A percentile compares a stretch with the other conserved stretches of the same genome.
Conservation (phyloP, 768 basidiomycete genomes). For the Mrakia frigida region DNA sequence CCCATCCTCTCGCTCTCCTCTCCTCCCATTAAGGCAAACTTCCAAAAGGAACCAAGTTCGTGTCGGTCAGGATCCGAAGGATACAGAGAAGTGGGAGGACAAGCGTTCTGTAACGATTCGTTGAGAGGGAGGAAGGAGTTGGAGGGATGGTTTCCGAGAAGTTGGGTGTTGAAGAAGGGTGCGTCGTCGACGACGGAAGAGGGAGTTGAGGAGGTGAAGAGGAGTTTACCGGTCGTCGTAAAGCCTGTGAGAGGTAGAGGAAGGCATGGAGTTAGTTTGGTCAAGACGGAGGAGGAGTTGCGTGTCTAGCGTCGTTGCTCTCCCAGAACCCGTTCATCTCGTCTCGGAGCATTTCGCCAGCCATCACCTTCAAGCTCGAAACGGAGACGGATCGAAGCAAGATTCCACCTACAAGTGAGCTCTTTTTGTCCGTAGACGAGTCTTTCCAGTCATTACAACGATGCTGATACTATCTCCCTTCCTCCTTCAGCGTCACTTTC, state of each 20-base stretch:
- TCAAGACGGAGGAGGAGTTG: constrained; percentile 33
- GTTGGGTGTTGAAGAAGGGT: constrained; percentile 31
- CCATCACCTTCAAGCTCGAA: background rate
- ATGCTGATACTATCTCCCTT: background rate
- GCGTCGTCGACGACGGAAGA: background rate
- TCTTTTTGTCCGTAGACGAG: background rate
- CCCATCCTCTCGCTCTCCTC: constrained; percentile 36
- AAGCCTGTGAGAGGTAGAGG: constrained; percentile 43
- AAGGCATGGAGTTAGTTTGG: constrained; percentile 39
- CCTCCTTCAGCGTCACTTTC: background rate
- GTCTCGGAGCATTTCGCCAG: constrained; percentile 7
- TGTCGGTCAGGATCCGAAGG: constrained; percentile 37
- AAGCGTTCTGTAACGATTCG: constrained; percentile 40
- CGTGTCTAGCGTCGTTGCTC: background rate
- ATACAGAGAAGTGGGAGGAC: constrained; percentile 39
- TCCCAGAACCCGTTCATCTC: constrained; percentile 9
- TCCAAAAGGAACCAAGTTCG: constrained; percentile 32
- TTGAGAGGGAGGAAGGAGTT: constrained; percentile 33
- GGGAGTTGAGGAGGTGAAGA: background rate
- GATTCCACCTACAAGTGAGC: background rate
- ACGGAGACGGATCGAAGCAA: background rate
- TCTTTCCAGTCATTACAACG: too few relatives aligned
- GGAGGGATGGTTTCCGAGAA: constrained; percentile 33
- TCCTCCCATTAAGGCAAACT: constrained; percentile 30
- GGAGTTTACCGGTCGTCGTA: constrained; percentile 36